These are phyloP conservation scores for Wickerhamiella sorbophila DNA, from an alignment of 805 yeast genomes.

Conservation along the genomic window DNA sequence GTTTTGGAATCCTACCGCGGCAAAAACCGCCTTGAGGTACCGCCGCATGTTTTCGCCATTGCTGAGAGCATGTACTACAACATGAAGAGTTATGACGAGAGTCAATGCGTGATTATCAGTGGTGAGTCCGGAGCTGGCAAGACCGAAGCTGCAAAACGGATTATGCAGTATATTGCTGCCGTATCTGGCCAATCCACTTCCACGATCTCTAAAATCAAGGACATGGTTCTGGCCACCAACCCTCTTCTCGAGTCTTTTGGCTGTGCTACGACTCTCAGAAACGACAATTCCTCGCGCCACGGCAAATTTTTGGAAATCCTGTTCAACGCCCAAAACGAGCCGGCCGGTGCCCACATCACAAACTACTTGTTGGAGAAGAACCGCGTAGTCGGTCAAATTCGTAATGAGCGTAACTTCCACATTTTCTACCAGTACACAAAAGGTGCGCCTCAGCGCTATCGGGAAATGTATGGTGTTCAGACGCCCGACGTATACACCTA, in stretches of 20 bases:
- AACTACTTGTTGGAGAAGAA: slow-evolving; percentile 89
- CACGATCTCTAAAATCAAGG: slow-evolving; percentile 74
- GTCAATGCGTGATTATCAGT: slow-evolving; percentile 92
- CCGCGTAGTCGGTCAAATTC: slow-evolving; percentile 90
- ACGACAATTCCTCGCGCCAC: slow-evolving; percentile 81
- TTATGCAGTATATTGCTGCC: slow-evolving; percentile 88
- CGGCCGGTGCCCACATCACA: slow-evolving; percentile 90
- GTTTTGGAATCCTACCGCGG: slow-evolving; percentile 68
- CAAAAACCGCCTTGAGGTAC: slow-evolving; percentile 86
- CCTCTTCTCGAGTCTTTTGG: slow-evolving; percentile 85
- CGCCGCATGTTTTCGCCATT: slow-evolving; percentile 96
- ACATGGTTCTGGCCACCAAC: slow-evolving; percentile 95
- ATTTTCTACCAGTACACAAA: slow-evolving; percentile 93
- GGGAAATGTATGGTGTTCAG: slow-evolving; percentile 79
- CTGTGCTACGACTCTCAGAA: slow-evolving; percentile 82
- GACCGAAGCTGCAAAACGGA: slow-evolving; percentile 94
- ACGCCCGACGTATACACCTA: slow-evolving; percentile 85
- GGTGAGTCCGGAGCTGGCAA: slow-evolving; percentile 98
- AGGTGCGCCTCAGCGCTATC: slow-evolving; percentile 71
- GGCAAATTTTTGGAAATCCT: slow-evolving; percentile 88
- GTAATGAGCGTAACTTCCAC: slow-evolving; percentile 89
- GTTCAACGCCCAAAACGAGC: slow-evolving; percentile 70
- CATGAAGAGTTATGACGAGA: slow-evolving; percentile 84
- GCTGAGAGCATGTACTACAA: slow-evolving; percentile 96
- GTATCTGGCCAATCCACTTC: slow-evolving; percentile 59